These are phyloP conservation scores for Aureobasidium subglaciale DNA, from an alignment of 2,329 filamentous ascomycete species.

Conservation along the genomic window DNA sequence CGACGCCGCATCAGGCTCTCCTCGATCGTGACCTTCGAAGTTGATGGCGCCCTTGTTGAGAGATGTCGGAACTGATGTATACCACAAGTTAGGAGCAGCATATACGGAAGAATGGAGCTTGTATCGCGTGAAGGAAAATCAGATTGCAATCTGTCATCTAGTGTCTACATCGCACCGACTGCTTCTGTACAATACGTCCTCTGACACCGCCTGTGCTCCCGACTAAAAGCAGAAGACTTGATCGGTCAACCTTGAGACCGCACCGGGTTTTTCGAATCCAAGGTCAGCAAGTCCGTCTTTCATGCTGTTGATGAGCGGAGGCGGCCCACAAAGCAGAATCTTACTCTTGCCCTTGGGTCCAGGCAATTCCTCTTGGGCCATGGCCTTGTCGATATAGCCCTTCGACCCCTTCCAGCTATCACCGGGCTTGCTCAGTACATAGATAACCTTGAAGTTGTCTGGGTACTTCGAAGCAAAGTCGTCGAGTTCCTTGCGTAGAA, in stretches of 20 bases:
- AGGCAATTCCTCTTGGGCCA: constrained; percentile 46
- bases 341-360: constrained; percentile 41
- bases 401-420: constrained; percentile 41
- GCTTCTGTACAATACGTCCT: too few relatives aligned
- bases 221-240: constrained; percentile 87
- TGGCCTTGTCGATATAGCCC: constrained; percentile 46
- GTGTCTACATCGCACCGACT: not conserved
- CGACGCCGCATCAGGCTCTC: too few relatives aligned
- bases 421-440: constrained; percentile 46
- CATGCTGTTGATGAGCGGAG: constrained; percentile 49
- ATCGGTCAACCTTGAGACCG: constrained; percentile 91
- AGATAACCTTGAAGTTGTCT: constrained; percentile 49
- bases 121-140: too few relatives aligned
- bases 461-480: constrained; percentile 41
- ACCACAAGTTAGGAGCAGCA: too few relatives aligned
- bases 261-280: constrained; percentile 79
- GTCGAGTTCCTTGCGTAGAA: constrained; percentile 51
- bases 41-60: too few relatives aligned
- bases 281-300: constrained; percentile 46
- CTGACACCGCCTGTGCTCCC: not conserved
- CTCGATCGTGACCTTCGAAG: too few relatives aligned
- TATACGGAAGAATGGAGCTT: too few relatives aligned
- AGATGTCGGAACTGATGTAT: too few relatives aligned
- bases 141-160: too few relatives aligned
- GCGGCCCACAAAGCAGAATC: constrained; percentile 54